Conservation (phyloP, 176 grass and related monocot species). For the Aechmea fasciata region DNA sequence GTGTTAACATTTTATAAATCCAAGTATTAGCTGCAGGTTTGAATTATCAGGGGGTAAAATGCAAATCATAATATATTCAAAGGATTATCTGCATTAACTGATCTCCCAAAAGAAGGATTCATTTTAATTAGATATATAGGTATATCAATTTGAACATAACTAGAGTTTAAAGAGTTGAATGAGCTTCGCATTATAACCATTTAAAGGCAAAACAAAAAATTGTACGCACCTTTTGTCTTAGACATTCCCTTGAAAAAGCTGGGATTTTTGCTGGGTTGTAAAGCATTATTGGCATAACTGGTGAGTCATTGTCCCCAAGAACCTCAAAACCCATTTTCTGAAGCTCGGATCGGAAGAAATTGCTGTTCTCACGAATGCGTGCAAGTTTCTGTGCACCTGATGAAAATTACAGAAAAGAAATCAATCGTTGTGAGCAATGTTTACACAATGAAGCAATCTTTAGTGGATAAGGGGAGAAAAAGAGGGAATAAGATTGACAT, state of each 20-base stretch:
- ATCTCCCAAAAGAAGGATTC: too few relatives aligned
- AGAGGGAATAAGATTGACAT: too few relatives aligned
- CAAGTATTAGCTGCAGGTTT: too few relatives aligned
- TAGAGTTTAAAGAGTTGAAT: background rate
- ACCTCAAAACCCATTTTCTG: constrained; percentile 92
- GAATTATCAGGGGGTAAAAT: too few relatives aligned
- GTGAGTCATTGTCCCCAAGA: constrained; percentile 81
- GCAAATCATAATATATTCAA: too few relatives aligned
- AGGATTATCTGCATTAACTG: too few relatives aligned
- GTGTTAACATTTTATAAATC: too few relatives aligned
- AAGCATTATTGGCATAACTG: constrained; percentile 85
- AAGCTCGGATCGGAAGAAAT: constrained; percentile 85
- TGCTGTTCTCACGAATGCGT: constrained; percentile 76
- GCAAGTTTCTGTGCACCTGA: constrained; percentile 80
- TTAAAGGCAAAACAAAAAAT: background rate
- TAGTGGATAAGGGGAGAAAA: background rate
- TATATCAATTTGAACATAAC: background rate
- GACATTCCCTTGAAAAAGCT: constrained; percentile 74
- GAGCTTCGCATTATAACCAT: background rate
- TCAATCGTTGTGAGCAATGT: background rate
- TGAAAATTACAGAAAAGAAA: constrained; percentile 18
- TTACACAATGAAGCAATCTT: background rate
- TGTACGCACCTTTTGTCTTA: constrained; percentile 62
- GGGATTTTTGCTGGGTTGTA: constrained; percentile 87
- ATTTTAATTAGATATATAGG: background rate